Evolutionary conservation across 2,329 filamentous ascomycete genomes (phyloP).

Genomic region (Iodosphaeria phyllophila): DNA sequence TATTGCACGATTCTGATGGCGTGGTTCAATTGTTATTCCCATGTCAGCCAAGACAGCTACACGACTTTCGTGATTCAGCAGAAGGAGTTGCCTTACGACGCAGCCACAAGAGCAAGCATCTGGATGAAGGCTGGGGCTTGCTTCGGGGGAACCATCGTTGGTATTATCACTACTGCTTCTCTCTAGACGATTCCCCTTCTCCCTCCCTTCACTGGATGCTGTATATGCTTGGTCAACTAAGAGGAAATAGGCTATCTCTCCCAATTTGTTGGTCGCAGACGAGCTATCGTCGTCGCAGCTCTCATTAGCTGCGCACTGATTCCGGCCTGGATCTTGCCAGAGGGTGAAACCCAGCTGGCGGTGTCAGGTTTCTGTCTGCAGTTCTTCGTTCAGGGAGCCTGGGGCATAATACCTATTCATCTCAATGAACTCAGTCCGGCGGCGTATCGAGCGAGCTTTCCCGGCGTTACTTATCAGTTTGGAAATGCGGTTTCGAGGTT

Average conservation of each 20-base stretch:
- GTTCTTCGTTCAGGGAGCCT: slow-evolving; percentile 47
- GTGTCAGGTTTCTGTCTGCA: slow-evolving; percentile 52
- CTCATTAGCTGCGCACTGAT: slow-evolving; percentile 43
- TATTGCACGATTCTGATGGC: slow-evolving; percentile 69
- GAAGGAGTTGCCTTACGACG: slow-evolving; percentile 46
- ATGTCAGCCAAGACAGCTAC: slow-evolving; percentile 67
- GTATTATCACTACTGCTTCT: slow-evolving; percentile 1
- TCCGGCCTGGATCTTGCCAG: slow-evolving; percentile 51
- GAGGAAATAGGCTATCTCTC: slow-evolving; percentile 39
- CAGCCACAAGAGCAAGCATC: slow-evolving; percentile 57
- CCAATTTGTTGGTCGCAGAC: slow-evolving; percentile 57
- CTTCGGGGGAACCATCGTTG: slow-evolving; percentile 53
- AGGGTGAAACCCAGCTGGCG: slow-evolving; percentile 37
- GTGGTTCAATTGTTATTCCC: slow-evolving; percentile 58
- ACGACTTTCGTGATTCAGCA: slow-evolving; percentile 62
- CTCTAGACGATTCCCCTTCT: background rate
- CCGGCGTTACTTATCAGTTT: slow-evolving; percentile 54
- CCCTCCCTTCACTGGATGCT: background rate
- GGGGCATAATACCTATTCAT: slow-evolving; percentile 53
- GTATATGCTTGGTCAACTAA: too few species aligned
- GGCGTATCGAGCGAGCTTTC: slow-evolving; percentile 52
- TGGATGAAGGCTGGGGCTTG: slow-evolving; percentile 65
- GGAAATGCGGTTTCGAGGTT: slow-evolving; percentile 60
- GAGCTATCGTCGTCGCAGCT: slow-evolving; percentile 42
- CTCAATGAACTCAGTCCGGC: slow-evolving; percentile 55